Base-by-base conservation (phyloP, 768 basidiomycete genomes). In the Boletus eberwhitei region DNA sequence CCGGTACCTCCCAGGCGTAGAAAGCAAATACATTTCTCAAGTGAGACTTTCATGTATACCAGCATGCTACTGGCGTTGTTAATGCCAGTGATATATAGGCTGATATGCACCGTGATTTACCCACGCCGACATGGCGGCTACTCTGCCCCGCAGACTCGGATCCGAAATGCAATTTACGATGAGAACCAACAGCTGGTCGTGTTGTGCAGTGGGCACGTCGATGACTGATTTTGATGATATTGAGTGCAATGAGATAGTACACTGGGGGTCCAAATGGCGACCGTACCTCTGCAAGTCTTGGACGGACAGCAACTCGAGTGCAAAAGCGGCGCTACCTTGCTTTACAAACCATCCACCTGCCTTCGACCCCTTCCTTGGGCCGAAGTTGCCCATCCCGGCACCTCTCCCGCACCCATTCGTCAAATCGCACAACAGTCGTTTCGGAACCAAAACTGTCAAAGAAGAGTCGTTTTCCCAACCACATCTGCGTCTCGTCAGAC, bases 291-390 rank as follows among this genome's bases (percentile, higher is more conserved):
- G 34, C 35, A 42, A 36, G 13, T 35, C 40, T 38, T 34, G 13
- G 48, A 41, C 17, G 11, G 14, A 42, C 37, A 42, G 35, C 34
- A 22, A 38, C 17, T 16, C 2, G 35, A 8, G 21, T 31, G 26
- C 5, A 26, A 32, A 43, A 42, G 22, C 6, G 26, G 38, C 45
- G 26, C 50, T 65, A 79, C 57, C 75, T 72, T 43, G 74, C 65
- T 69, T 79, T 86, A 60, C 78, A 81, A 32, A 89, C 69, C 16
- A 81, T 76, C 87, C 87, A 90, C 61, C 75, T 75, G 0, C 79
- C 82, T 48, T 78, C 76, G 6, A 69, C 61, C 5, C 80, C 85
- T 51, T 86, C 85, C 68, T 83, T 88, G 54, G 67, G 71, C 53
- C 76, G 73, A 22, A 85, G 73, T 31, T 84, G 78, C 5, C 81